Evolutionary conservation across 441 rosid genomes (phyloP).

Genomic region (Populus tomentosa): DNA sequence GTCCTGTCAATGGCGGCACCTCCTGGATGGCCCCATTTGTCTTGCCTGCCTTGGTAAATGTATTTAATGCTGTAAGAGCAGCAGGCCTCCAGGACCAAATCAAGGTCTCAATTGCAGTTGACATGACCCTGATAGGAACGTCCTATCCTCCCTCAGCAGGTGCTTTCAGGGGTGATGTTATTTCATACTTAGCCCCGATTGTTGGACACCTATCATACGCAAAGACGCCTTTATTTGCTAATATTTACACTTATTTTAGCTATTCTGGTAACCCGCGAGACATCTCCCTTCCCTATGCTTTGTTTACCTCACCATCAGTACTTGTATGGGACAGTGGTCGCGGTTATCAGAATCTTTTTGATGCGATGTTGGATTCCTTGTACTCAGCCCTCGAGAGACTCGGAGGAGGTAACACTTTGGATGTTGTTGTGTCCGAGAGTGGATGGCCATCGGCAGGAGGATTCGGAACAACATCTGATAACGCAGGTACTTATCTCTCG

Average conservation of each 20-base stretch:
- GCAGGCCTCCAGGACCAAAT: slow-evolving; percentile 40
- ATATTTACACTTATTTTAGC: slow-evolving; percentile 52
- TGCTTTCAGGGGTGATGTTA: slow-evolving; percentile 41
- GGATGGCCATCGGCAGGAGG: slow-evolving; percentile 65
- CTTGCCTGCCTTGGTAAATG: slow-evolving; percentile 41
- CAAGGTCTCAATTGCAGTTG: slow-evolving; percentile 43
- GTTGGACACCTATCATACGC: slow-evolving; percentile 28
- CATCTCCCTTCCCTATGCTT: slow-evolving; percentile 45
- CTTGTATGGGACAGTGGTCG: slow-evolving; percentile 38
- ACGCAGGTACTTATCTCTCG: slow-evolving; percentile 35
- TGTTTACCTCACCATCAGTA: slow-evolving; percentile 37
- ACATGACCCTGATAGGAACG: slow-evolving; percentile 42
- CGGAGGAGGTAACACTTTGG: slow-evolving; percentile 31
- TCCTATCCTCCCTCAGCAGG: slow-evolving; percentile 57
- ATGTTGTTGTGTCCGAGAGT: slow-evolving; percentile 48
- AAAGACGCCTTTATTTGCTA: slow-evolving; percentile 38
- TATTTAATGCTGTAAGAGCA: slow-evolving; percentile 34
- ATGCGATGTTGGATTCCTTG: slow-evolving; percentile 44
- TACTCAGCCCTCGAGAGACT: slow-evolving; percentile 41
- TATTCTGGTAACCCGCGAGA: slow-evolving; percentile 34
- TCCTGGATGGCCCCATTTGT: slow-evolving; percentile 21
- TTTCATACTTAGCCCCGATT: slow-evolving; percentile 36
- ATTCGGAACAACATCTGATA: slow-evolving; percentile 27
- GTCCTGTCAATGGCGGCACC: slow-evolving; percentile 25
- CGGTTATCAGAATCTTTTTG: slow-evolving; percentile 54